Evolutionary conservation across 202 grass and related monocot species (phyloP), one percentile per base, ranked within the genome.

Genomic region (Alloteropsis angusta): DNA sequence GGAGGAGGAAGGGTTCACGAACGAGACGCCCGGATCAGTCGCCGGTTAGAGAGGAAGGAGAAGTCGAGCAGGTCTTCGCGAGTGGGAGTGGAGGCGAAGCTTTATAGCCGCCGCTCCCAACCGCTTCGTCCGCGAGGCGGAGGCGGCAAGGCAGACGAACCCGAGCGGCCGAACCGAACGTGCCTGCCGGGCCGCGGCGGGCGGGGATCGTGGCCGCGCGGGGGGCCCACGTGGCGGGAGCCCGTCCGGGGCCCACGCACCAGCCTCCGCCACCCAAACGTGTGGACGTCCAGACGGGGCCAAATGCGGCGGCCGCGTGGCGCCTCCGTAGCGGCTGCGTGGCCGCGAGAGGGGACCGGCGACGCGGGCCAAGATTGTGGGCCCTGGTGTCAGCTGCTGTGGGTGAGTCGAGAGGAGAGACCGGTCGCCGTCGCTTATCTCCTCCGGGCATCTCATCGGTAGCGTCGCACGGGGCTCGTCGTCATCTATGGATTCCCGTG

Each of bases 71-170:
- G 37, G 60, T 7, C 41, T 50, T 42, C n/a, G 63, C 66, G 15
- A 37, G 46, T 13, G 15, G 10, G 46, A 54, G 72, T 9, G 61
- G 68, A 4, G 60, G 61, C 45, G n/a, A 58, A 42, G 61, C 15
- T 84, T 88, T 84, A 88, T 88, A 80, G 64, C 80, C 69, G 59
- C 17, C 53, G 46, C 35, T 17, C 74, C 28, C 28, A 30, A 30
- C 17, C 48, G 32, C 28, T 13, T 9, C 18, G 19, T 15, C 55
- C 4, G 12, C 5, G 55, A 58, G 55, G 55, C 23, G 55, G 55
- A 14, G 22, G 55, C 55, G 55, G 55, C 55, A 58, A 58, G 55
- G 54, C 21, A 5, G 19, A 21, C n/a, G 46, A 48, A 15, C 4
- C 15, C 46, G 46, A 18, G 1, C 46, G 15, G 46, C 46, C 42